Percentiles rank a stretch among this genome's conserved stretches.
Conservation (phyloP, 2,329 filamentous ascomycete genomes). For the Fonsecaea monophora region DNA sequence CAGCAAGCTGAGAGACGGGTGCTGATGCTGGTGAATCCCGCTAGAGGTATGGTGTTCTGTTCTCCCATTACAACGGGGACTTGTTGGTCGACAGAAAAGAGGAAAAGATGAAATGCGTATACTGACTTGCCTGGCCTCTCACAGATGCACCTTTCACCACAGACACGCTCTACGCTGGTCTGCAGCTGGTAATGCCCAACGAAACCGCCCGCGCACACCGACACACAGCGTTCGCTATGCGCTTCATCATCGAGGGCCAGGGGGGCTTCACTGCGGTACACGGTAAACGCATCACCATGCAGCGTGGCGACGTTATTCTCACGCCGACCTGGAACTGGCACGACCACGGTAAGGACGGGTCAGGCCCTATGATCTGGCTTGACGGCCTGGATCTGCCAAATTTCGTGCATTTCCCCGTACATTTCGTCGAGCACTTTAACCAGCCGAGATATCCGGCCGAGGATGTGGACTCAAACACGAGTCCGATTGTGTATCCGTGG, state of each 20-base stretch:
- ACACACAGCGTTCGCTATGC: conserved; percentile 63
- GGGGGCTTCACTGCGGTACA: conserved; percentile 65
- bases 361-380: conserved; percentile 63
- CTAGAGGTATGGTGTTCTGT: conserved; percentile 41
- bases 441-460: conserved; percentile 57
- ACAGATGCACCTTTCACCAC: conserved; percentile 60
- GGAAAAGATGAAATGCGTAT: not conserved
- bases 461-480: conserved; percentile 48
- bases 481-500: conserved; percentile 59
- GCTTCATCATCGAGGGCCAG: conserved; percentile 65
- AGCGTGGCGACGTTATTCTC: conserved; percentile 62
- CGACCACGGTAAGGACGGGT: conserved; percentile 65
- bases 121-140: conserved; percentile 6
- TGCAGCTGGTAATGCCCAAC: conserved; percentile 64
- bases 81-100: not conserved
- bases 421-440: conserved; percentile 62
- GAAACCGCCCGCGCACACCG: conserved; percentile 64
- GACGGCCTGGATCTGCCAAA: conserved; percentile 63
- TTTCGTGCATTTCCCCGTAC: conserved; percentile 59
- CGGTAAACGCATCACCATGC: conserved; percentile 60
- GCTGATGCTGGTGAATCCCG: conserved; percentile 52
- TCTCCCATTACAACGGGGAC: not conserved
- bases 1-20: conserved; percentile 50
- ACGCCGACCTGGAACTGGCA: conserved; percentile 67
- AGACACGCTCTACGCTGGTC: conserved; percentile 64